Conservation (phyloP, 192 early-diverging fungal genomes). For the Coemansia sp. region DNA sequence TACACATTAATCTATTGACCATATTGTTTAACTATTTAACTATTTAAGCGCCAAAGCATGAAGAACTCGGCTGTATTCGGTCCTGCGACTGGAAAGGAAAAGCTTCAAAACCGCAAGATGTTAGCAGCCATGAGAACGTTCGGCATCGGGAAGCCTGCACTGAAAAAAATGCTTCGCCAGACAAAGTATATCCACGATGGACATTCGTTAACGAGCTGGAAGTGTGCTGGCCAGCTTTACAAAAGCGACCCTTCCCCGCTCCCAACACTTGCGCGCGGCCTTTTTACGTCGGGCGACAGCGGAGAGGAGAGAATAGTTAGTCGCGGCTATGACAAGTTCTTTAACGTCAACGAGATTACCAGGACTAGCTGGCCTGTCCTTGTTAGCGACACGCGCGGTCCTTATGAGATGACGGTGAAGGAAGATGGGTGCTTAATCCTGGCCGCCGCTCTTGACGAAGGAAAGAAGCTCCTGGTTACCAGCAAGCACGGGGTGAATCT, state of each 20-base stretch:
- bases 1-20: too few species aligned
- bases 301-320: constrained; percentile 61
- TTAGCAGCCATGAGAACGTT: constrained; percentile 28
- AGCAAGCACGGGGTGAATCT: constrained; percentile 75
- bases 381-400: constrained; percentile 65
- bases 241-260: constrained; percentile 62
- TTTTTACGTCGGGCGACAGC: constrained; percentile 64
- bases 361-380: constrained; percentile 65
- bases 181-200: constrained; percentile 29
- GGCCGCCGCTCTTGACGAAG: constrained; percentile 65
- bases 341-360: constrained; percentile 73
- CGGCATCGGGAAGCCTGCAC: constrained; percentile 7
- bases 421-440: constrained; percentile 98
- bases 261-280: constrained; percentile 78
- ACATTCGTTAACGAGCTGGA: constrained; percentile 59
- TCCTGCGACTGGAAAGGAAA: constrained; percentile 28
- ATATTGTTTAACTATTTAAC: not conserved
- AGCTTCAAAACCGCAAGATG: constrained; percentile 27
- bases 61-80: not conserved
- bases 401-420: constrained; percentile 92
- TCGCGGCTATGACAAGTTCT: constrained; percentile 98
- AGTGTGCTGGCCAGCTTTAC: constrained; percentile 69
- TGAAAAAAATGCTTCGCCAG: constrained; percentile 40
- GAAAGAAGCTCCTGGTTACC: constrained; percentile 72
- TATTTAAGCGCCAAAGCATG: not conserved